Percentiles rank a stretch among this genome's conserved stretches.
These are phyloP conservation scores for Penicillium lagena DNA, from an alignment of 495 filamentous ascomycete genomes.

Conservation along the genomic window DNA sequence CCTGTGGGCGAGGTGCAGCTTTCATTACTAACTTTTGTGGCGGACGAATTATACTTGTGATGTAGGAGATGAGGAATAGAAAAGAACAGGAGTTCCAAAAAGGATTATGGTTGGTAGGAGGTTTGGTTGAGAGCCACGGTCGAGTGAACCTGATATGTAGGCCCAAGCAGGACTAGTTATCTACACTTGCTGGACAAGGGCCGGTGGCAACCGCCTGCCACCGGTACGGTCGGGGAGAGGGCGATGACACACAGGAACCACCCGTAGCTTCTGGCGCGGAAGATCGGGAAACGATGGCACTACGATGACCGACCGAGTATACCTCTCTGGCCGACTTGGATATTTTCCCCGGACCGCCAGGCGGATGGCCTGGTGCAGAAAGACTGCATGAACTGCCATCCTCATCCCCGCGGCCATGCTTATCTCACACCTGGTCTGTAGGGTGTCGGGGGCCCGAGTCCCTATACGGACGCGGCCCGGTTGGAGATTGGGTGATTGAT, in stretches of 20 bases:
- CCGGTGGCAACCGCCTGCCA: conserved; percentile 20
- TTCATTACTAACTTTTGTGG: conserved; percentile 20
- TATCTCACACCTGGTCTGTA: too few relatives aligned
- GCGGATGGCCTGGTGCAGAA: too few relatives aligned
- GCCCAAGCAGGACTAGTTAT: not conserved
- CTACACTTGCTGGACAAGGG: conserved; percentile 2
- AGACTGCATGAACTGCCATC: too few relatives aligned
- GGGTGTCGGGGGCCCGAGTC: too few relatives aligned
- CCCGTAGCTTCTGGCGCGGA: too few relatives aligned
- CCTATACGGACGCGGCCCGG: conserved; percentile 7
- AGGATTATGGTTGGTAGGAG: not conserved
- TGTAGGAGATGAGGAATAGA: not conserved
- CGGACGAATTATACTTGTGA: not conserved
- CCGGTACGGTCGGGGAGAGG: conserved; percentile 15
- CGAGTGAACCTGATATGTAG: not conserved
- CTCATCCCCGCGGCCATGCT: too few relatives aligned
- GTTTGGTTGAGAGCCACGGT: conserved; percentile 2
- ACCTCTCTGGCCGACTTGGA: too few relatives aligned
- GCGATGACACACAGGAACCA: too few relatives aligned
- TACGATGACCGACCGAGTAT: too few relatives aligned
- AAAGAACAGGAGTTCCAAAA: not conserved
- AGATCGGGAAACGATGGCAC: too few relatives aligned
- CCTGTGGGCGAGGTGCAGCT: conserved; percentile 24
- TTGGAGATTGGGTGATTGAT: conserved; percentile 8
- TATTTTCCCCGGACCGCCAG: too few relatives aligned